phyloP scores from a whole-genome alignment of 805 yeast species.

The Ogataea neopini region DNA sequence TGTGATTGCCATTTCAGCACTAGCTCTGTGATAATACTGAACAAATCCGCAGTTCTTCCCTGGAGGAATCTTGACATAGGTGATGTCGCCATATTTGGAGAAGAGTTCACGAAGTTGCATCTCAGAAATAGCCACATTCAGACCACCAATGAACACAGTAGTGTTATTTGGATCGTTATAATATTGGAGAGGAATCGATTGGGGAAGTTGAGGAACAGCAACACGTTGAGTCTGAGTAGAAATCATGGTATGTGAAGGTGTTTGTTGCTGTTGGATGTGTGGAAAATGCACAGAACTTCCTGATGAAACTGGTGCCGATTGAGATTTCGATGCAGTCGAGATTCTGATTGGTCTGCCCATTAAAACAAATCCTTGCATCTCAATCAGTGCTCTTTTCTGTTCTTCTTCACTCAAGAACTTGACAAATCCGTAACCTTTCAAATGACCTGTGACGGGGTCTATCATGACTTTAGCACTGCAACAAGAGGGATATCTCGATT shows the following conservation, averaged over 20 bases:
- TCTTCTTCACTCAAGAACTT: constrained; percentile 65
- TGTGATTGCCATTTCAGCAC: constrained; percentile 83
- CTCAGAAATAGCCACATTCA: constrained; percentile 58
- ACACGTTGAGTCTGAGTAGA: constrained; percentile 13
- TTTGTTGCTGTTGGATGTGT: constrained; percentile 8
- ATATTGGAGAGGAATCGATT: constrained; percentile 53
- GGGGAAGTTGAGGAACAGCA: constrained; percentile 31
- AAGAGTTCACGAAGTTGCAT: constrained; percentile 62
- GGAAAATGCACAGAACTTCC: constrained; percentile 4
- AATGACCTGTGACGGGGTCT: constrained; percentile 66
- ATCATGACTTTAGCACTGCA: constrained; percentile 76
- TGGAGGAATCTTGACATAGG: constrained; percentile 75
- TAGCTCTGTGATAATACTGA: constrained; percentile 71
- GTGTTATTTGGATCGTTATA: constrained; percentile 76
- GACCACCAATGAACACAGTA: constrained; percentile 77
- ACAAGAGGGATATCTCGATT: constrained; percentile 68
- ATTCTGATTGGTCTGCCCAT: constrained; percentile 79
- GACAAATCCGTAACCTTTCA: constrained; percentile 91
- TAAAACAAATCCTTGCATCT: constrained; percentile 77
- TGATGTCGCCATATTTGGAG: constrained; percentile 70
- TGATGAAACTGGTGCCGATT: constrained; percentile 6
- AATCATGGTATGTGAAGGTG: constrained; percentile 12
- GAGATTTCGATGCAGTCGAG: constrained; percentile 56
- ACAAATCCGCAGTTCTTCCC: constrained; percentile 85
- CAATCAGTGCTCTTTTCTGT: constrained; percentile 69